Percentiles rank a stretch among this genome's conserved stretches.
Conservation (phyloP, 164 flowering plant species). For the Warburgia ugandensis region DNA sequence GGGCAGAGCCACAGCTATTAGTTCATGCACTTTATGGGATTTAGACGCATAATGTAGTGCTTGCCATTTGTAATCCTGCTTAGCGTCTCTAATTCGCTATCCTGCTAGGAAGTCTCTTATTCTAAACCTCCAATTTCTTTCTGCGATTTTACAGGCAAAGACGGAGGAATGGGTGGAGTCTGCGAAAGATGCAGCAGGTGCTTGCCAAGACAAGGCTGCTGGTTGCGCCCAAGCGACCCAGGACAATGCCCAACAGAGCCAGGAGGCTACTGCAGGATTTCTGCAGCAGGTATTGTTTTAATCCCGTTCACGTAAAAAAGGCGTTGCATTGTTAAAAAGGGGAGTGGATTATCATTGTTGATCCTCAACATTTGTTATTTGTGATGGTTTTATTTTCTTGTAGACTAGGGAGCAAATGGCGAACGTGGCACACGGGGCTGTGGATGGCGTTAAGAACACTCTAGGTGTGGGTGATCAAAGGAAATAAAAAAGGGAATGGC, state of each 20-base stretch:
- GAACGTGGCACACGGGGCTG: conserved; percentile 6
- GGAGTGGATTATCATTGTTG: too few relatives aligned
- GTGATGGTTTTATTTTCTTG: not conserved
- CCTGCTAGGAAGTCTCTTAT: too few relatives aligned
- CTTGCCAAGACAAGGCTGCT: conserved; percentile 23
- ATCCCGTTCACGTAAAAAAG: not conserved
- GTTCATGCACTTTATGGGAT: too few relatives aligned
- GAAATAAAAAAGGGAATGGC: not conserved
- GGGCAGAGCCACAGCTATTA: too few relatives aligned
- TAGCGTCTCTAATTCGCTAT: too few relatives aligned
- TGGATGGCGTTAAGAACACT: conserved; percentile 1
- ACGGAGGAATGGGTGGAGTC: conserved; percentile 21
- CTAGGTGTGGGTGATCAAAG: not conserved
- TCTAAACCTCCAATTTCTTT: too few relatives aligned
- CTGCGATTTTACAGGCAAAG: conserved; percentile 27
- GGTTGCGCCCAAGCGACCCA: conserved; percentile 18
- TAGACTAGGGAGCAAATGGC: conserved; percentile 6
- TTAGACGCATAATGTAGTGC: too few relatives aligned
- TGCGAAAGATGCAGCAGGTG: conserved; percentile 21
- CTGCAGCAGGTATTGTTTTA: conserved; percentile 37
- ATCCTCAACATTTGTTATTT: not conserved
- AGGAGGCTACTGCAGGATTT: conserved; percentile 26
- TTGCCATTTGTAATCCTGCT: too few relatives aligned
- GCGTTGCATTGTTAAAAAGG: too few relatives aligned
- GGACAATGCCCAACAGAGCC: conserved; percentile 21